Evolutionary conservation across 257 asterid species (phyloP).

Genomic region (Lycium barbarum): DNA sequence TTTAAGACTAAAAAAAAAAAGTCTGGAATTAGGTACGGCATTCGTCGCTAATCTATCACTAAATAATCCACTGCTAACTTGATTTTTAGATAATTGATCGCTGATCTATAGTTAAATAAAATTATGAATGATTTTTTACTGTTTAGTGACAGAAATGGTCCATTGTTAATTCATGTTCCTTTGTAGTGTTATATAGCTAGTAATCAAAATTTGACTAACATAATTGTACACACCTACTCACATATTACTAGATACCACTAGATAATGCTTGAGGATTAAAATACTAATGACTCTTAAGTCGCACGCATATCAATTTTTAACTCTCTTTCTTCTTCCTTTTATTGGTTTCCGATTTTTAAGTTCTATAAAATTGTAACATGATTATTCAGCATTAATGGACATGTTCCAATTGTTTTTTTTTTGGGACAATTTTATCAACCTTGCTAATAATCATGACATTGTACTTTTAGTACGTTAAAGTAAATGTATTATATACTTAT

Average conservation of each 20-base stretch:
- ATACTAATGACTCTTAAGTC: conserved; percentile 6
- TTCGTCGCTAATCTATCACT: neutral
- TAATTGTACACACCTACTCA: neutral
- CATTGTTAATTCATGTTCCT: neutral
- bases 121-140: neutral
- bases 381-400: neutral
- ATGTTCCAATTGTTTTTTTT: neutral
- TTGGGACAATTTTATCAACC: neutral
- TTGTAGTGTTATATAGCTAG: neutral
- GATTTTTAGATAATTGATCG: neutral
- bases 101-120: neutral
- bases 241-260: neutral
- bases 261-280: conserved; percentile 8
- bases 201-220: conserved; percentile 18
- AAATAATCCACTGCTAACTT: neutral
- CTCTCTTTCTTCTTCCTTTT: neutral
- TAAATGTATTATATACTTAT: conserved; percentile 5
- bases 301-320: neutral
- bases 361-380: neutral
- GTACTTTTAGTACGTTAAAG: conserved; percentile 22
- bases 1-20: neutral
- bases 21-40: neutral
- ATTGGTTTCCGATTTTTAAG: neutral
- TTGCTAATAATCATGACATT: conserved; percentile 11
- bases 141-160: neutral